phyloP scores from a whole-genome alignment of 2,329 filamentous ascomycete genomes.

The Xenosphaeropsis pyriputrescens region DNA sequence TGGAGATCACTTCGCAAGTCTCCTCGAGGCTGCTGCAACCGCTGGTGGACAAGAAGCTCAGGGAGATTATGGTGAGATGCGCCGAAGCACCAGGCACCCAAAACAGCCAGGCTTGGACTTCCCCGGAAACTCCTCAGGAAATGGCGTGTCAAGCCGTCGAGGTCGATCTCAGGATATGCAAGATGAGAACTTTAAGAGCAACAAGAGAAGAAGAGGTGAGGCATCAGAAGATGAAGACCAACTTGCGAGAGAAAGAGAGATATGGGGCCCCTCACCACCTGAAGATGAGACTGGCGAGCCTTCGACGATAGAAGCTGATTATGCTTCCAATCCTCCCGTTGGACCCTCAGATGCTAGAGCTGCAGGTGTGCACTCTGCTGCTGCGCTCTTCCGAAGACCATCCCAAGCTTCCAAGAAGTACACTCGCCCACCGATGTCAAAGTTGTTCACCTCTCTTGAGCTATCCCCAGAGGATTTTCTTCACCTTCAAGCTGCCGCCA shows the following conservation, averaged over 20 bases:
- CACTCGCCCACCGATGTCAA: conserved; percentile 17
- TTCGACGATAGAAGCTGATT: conserved; percentile 1
- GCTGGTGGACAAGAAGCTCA: conserved; percentile 7
- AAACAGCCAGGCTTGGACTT: no score
- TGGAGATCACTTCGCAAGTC: conserved; percentile 12
- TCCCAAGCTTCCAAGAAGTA: conserved; percentile 15
- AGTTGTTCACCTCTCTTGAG: conserved; percentile 13
- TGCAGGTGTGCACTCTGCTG: conserved; percentile 14
- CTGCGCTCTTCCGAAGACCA: conserved; percentile 14
- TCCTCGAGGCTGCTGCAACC: conserved; percentile 13
- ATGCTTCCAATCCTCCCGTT: conserved; percentile 3
- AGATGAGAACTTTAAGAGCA: neutral
- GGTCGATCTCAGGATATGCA: neutral
- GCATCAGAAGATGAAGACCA: conserved; percentile 4
- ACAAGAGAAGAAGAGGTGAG: conserved; percentile 3
- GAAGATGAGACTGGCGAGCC: conserved; percentile 5
- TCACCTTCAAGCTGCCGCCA: conserved; percentile 16
- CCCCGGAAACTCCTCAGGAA: neutral
- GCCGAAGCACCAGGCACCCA: neutral
- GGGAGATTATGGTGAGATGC: neutral
- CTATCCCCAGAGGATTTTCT: conserved; percentile 14
- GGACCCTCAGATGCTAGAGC: conserved; percentile 10
- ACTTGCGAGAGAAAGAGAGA: conserved; percentile 11
- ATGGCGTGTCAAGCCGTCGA: neutral
- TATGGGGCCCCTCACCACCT: conserved; percentile 14